These are phyloP conservation scores for Hyaloperonospora arabidopsidis DNA, from an alignment of 352 stramenopile species.

Conservation along the genomic window DNA sequence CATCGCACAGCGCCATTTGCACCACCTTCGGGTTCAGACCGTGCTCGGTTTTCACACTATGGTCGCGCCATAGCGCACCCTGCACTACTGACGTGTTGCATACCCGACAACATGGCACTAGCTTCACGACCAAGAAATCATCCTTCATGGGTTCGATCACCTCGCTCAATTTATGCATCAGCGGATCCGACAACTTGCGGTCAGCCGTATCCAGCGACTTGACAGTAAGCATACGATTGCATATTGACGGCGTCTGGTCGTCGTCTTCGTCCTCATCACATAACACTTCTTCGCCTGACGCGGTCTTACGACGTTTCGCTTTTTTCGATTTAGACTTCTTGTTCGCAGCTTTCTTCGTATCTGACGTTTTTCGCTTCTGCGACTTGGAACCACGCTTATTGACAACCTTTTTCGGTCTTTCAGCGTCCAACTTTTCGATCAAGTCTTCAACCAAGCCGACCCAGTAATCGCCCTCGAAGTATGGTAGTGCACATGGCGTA, in stretches of 20 bases:
- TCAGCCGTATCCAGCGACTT: constrained; percentile 61
- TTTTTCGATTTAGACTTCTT: constrained; percentile 82
- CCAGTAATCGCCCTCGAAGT: constrained; percentile 87
- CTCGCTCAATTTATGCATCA: constrained; percentile 83
- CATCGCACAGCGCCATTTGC: constrained; percentile 69
- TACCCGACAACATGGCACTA: constrained; percentile 73
- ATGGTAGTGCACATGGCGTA: constrained; percentile 76
- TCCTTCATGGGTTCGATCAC: constrained; percentile 88
- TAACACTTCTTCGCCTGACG: constrained; percentile 24
- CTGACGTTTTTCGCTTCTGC: constrained; percentile 56
- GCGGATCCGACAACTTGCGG: constrained; percentile 55
- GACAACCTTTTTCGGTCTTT: constrained; percentile 67
- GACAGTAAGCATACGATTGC: constrained; percentile 27
- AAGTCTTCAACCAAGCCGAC: constrained; percentile 80
- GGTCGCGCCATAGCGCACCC: constrained; percentile 57
- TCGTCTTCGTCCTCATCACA: constrained; percentile 47
- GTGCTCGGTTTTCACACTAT: constrained; percentile 52
- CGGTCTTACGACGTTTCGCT: constrained; percentile 57
- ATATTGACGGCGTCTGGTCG: constrained; percentile 11
- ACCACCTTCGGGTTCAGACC: constrained; percentile 57
- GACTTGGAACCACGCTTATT: constrained; percentile 44
- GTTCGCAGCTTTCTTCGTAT: constrained; percentile 51
- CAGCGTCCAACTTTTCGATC: constrained; percentile 84
- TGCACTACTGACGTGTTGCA: constrained; percentile 75
- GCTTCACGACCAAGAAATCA: constrained; percentile 83